Evolutionary conservation across 1,284 basidiomycete species (phyloP), one percentile per base, ranked within the genome.

Genomic region (Macrocystidia cucumis): DNA sequence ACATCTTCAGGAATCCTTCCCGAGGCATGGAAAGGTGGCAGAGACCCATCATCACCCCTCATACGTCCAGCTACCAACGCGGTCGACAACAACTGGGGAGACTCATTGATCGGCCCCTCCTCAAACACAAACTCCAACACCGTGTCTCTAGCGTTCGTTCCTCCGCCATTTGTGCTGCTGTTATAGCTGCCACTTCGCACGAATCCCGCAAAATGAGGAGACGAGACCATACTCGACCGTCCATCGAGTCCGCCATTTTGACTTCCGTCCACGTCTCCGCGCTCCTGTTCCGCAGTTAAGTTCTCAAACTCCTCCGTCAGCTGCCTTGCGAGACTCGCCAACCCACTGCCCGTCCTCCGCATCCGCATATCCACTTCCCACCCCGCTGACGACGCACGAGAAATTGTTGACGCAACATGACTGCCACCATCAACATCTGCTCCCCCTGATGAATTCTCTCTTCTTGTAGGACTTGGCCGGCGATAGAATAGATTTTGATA

Each of bases 401-500:
- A 29, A 18, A 30, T 13, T 5, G 37, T 31, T 9, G 12, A 14
- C 23, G 34, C 24, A 25, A 26, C 29, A 12, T 14, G 14, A 12
- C 22, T 16, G 22, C 26, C 34, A 22, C n/a, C 9, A 1, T 33
- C 26, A 12, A 32, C 37, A 9, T 35, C 21, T 18, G 17, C 18
- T 24, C 23, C 24, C 17, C 13, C 14, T 9, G 20, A 12, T 19
- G 37, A 14, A n/a, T 32, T 24, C 18, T 7, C 29, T 26, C 31
- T 24, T 25, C 12, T 21, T 7, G 41, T 36, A 9, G 18, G 34
- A 20, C 27, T 38, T 41, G 47, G 43, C 8, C 75, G 72, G 29
- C 63, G 62, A 48, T 80, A 84, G 55, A 86, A 86, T 8, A 86
- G 59, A 47, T 84, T 77, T 22, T 70, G 70, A 60, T 79, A 86